Evolutionary conservation across 768 basidiomycete genomes (phyloP).

Genomic region (Porphyrellus cyaneotinctus): DNA sequence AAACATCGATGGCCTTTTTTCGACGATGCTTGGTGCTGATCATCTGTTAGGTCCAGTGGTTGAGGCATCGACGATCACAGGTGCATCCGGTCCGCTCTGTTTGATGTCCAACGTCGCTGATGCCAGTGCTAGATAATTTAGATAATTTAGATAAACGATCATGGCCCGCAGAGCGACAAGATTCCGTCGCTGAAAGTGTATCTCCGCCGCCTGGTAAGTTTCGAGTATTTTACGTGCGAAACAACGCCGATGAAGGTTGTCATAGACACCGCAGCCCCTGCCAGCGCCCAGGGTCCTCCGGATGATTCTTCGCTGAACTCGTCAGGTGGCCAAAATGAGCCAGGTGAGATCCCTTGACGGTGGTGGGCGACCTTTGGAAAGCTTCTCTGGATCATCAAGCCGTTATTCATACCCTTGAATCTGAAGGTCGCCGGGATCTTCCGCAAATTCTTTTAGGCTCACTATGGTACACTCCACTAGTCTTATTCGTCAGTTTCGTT

Average conservation of each 20-base stretch:
- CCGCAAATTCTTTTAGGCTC: constrained; percentile 38
- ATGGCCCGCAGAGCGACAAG: not conserved
- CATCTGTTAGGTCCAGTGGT: constrained; percentile 21
- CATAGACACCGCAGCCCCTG: constrained; percentile 11
- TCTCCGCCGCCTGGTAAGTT: constrained; percentile 14
- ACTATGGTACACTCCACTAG: constrained; percentile 17
- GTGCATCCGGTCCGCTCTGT: constrained; percentile 11
- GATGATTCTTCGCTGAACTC: constrained; percentile 8
- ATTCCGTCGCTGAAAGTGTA: not conserved
- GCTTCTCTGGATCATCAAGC: constrained; percentile 40
- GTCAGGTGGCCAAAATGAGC: constrained; percentile 13
- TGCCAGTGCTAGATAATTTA: constrained; percentile 9
- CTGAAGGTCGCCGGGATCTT: constrained; percentile 49
- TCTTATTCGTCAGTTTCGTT: constrained; percentile 23
- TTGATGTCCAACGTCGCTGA: constrained; percentile 9
- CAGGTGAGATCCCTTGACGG: constrained; percentile 38
- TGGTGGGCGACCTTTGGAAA: constrained; percentile 47
- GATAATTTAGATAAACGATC: constrained; percentile 7
- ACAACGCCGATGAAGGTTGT: constrained; percentile 2
- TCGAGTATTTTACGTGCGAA: constrained; percentile 1
- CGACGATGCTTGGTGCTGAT: constrained; percentile 7
- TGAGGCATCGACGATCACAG: constrained; percentile 15
- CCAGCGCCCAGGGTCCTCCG: not conserved
- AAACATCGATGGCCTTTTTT: not conserved
- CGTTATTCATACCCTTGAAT: constrained; percentile 38